Base-by-base conservation (phyloP, 345 rosid species). In the Triadica sebifera region DNA sequence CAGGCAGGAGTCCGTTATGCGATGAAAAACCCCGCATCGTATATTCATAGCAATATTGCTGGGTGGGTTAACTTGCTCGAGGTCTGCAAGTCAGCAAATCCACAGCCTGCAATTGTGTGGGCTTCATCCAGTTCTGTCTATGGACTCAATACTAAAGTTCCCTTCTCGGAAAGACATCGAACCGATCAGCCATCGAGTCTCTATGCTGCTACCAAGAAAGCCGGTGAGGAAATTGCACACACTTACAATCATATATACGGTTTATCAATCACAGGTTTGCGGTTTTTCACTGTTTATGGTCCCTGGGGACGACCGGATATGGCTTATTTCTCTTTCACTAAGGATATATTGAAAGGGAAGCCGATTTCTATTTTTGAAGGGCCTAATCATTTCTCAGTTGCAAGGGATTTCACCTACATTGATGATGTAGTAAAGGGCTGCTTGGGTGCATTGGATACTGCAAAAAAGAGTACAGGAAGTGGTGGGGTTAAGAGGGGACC, bases 51-150 rank as follows among this genome's bases (percentile, higher is more conserved):
- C 39, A 87, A 87, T 76, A 83, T 87, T 49, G 88, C 85, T 8
- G 90, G 88, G 13, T 80, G 85, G 43, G 85, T 87, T 52, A 83
- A 58, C 63, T 78, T 87, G 64, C 85, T 87, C 9, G 90, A 87
- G 68, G 84, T 77, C 2, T 83, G 84, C 3, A 85, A 83, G 46
- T 74, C 78, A 0, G 88, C 81, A 3, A 77, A 85, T 67, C 90
- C 88, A 0, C 88, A 87, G 43, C 90, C 87, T 3, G 81, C 88
- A 2, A 78, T 87, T 41, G 81, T 87, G 0, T 87, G 90, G 88
- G 90, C 90, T 2, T 87, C 90, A 22, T 87, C 88, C 2, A 87
- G 90, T 80, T 87, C 90, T 0, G 86, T 87, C 25, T 87, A 87
- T 15, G 90, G 88, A 22, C 75, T 86, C 20, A 86, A 87, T 75